Evolutionary conservation across 345 rosid genomes (phyloP).

Genomic region (Lepidium sativum): DNA sequence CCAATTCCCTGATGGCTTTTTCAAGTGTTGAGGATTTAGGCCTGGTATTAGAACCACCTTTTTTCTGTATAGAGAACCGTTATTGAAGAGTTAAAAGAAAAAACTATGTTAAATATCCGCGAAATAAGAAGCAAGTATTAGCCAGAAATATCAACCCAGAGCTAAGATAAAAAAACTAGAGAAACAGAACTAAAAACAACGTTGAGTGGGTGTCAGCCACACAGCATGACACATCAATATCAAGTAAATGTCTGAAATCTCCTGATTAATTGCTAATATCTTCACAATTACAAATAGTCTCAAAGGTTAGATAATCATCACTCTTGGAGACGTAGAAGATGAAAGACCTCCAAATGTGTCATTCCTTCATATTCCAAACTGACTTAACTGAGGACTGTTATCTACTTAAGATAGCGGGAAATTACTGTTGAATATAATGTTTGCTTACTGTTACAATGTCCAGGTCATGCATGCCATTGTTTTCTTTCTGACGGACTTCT

Average conservation of each 20-base stretch:
- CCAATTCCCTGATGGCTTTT: constrained; percentile 82
- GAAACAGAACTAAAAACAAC: neutral
- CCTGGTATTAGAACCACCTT: constrained; percentile 51
- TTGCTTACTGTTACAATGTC: constrained; percentile 53
- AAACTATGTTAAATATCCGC: neutral
- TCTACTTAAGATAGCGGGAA: neutral
- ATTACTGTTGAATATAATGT: constrained; percentile 42
- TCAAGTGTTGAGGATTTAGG: constrained; percentile 66
- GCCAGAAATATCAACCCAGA: constrained; percentile 1
- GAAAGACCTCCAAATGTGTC: neutral
- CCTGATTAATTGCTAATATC: neutral
- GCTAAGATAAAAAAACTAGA: constrained; percentile 16
- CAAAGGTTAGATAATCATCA: neutral
- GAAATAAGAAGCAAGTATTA: neutral
- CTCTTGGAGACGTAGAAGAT: neutral
- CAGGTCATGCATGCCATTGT: constrained; percentile 39
- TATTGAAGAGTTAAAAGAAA: constrained; percentile 31
- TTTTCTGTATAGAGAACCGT: constrained; percentile 38
- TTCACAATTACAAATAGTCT: neutral
- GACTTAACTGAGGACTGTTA: neutral
- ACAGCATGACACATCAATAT: neutral
- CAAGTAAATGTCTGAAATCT: neutral
- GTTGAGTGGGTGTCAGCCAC: constrained; percentile 1
- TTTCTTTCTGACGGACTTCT: constrained; percentile 43
- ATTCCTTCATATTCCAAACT: neutral